Conservation (phyloP, 441 rosid species). For the Adansonia gregorii region DNA sequence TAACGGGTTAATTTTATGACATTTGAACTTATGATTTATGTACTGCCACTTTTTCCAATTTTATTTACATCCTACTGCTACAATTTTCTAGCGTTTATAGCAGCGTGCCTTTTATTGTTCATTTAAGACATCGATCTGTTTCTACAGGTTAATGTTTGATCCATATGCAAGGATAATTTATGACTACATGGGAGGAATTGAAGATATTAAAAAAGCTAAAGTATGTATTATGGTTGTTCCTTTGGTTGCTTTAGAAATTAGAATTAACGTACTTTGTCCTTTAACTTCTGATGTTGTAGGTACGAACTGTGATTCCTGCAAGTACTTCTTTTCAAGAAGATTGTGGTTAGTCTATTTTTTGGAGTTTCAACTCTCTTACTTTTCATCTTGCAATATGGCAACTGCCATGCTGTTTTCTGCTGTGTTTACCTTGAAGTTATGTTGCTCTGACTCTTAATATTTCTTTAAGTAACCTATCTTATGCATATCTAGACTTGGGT, state of each 20-base stretch:
- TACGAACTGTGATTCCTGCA: slow-evolving; percentile 77
- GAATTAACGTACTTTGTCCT: slow-evolving; percentile 30
- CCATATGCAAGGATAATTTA: slow-evolving; percentile 79
- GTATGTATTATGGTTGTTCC: slow-evolving; percentile 63
- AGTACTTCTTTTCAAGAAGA: slow-evolving; percentile 78
- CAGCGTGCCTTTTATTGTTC: slow-evolving; percentile 5
- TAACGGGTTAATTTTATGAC: slow-evolving; percentile 58
- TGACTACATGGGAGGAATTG: slow-evolving; percentile 86
- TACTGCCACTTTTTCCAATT: slow-evolving; percentile 17
- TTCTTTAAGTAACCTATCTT: too few species aligned
- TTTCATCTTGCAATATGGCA: not conserved
- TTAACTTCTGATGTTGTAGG: slow-evolving; percentile 46
- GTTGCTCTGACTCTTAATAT: too few species aligned
- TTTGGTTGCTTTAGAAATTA: slow-evolving; percentile 24
- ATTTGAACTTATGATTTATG: slow-evolving; percentile 22
- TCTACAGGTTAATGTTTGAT: slow-evolving; percentile 85
- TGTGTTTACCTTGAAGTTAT: not conserved
- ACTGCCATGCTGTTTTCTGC: not conserved
- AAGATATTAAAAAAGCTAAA: slow-evolving; percentile 84
- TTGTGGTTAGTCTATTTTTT: slow-evolving; percentile 56
- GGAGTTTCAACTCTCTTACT: slow-evolving; percentile 13
- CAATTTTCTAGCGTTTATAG: slow-evolving; percentile 4
- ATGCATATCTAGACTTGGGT: too few species aligned
- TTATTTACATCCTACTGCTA: slow-evolving; percentile 14
- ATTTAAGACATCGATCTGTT: slow-evolving; percentile 24